phyloP scores from a whole-genome alignment of 768 basidiomycete genomes.

The Suillus subalutaceus region DNA sequence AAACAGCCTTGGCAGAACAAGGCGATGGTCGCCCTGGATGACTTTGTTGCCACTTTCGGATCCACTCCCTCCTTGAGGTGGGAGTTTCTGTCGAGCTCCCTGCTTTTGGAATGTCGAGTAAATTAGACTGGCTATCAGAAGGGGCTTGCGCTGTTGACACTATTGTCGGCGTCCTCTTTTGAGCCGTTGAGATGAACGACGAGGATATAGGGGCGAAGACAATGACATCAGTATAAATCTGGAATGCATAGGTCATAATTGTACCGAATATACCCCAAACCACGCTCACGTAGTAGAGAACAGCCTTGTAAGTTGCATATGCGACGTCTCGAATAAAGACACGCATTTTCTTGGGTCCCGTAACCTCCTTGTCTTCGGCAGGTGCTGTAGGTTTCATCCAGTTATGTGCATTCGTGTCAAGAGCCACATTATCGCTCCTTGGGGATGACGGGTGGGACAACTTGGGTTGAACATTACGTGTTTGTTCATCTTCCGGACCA shows the following conservation, averaged over 20 bases:
- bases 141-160: slow-evolving; percentile 23
- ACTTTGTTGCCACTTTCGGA: slow-evolving; percentile 63
- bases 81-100: slow-evolving; percentile 26
- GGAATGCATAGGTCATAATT: not conserved
- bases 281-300: slow-evolving; percentile 73
- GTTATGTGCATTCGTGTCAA: slow-evolving; percentile 19
- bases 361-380: slow-evolving; percentile 15
- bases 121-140: slow-evolving; percentile 39
- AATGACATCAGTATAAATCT: slow-evolving; percentile 87
- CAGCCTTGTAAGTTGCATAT: slow-evolving; percentile 63
- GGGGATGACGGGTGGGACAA: slow-evolving; percentile 45
- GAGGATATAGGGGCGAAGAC: slow-evolving; percentile 86
- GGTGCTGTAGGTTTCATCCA: not conserved
- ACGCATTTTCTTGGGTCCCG: slow-evolving; percentile 53
- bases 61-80: slow-evolving; percentile 65
- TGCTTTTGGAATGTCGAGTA: slow-evolving; percentile 26
- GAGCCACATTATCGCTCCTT: slow-evolving; percentile 27
- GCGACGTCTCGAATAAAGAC: slow-evolving; percentile 61
- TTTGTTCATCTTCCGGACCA: slow-evolving; percentile 13
- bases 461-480: slow-evolving; percentile 36
- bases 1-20: slow-evolving; percentile 84
- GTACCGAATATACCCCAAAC: not conserved
- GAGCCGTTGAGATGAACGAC: slow-evolving; percentile 45
- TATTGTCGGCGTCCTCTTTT: slow-evolving; percentile 14
- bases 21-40: slow-evolving; percentile 67